Base-by-base conservation (phyloP, 495 filamentous ascomycete species). In the Aspergillus panamensis region DNA sequence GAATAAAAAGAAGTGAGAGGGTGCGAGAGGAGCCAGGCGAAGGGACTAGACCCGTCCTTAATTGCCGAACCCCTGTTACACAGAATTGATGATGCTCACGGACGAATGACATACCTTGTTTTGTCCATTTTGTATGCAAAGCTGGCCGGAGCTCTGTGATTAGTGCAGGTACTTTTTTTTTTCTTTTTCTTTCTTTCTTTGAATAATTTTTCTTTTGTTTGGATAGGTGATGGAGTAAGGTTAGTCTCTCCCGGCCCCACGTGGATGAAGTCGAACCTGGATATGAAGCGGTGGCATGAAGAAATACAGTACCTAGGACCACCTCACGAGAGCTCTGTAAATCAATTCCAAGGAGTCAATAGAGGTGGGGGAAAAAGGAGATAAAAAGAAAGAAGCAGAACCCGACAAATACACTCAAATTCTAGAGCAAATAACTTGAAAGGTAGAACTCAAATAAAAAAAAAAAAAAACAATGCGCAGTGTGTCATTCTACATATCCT, bases 11-110 rank as follows among this genome's bases (percentile, higher is more conserved):
- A 31, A 40, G 44, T 6, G n/a, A 53, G 31, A 20, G 30, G 40
- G 13, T 42, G 42, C 20, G 40, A 13, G 40, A 53, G n/a, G 37
- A 30, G 29, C 45, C 30, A 50, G 37, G 29, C 20, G 48, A 51
- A 33, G 14, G 20, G 29, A 54, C 43, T 50, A 51, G 51, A 49
- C 43, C 25, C 44, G 13, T 47, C 48, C 30, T 42, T 35, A 52
- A 52, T 42, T 58, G 47, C 48, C 43, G 56, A 48, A 58, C 40
- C 39, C 48, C n/a, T 51, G 56, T 58, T 58, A 58, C 56, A 58
- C 56, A 35, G 25, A 52, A 48, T 48, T 30, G 48, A 31, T 48
- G 48, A 58, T 58, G 48, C 48, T 25, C 30, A 48, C 40, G 3
- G 56, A 40, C 56, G 40, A 58, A 58, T 58, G 40, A 25, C 29